Conservation (phyloP, 169 alveolate species). For the Haemoproteus tartakovskyi region DNA sequence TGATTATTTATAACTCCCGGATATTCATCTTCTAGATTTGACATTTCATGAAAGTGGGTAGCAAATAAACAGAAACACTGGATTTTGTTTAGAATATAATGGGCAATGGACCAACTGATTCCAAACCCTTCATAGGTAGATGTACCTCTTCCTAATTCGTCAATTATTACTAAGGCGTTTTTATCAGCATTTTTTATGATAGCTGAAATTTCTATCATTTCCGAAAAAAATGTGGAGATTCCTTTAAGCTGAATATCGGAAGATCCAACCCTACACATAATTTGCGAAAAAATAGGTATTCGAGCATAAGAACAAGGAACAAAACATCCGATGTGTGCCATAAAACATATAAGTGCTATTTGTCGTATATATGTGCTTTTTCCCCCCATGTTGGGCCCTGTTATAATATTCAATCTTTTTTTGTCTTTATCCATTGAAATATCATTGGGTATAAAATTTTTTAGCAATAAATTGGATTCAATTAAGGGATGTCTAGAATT, state of each 20-base stretch:
- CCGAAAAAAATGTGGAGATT: constrained; percentile 95
- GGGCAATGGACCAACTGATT: constrained; percentile 95
- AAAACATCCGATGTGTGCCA: constrained; percentile 93
- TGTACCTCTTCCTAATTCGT: constrained; percentile 98
- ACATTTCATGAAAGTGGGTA: constrained; percentile 97
- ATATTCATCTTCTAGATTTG: constrained; percentile 82
- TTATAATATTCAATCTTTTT: constrained; percentile 89
- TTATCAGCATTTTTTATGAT: constrained; percentile 90
- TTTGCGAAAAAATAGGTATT: constrained; percentile 89
- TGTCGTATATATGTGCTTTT: constrained; percentile 94
- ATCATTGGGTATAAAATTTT: constrained; percentile 87
- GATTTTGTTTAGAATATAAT: constrained; percentile 86
- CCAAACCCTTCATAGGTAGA: constrained; percentile 97
- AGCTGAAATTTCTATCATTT: constrained; percentile 95
- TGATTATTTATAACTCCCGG: constrained; percentile 85
- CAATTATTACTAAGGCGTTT: constrained; percentile 90
- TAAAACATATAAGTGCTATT: constrained; percentile 74
- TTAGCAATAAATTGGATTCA: constrained; percentile 74
- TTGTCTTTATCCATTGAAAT: constrained; percentile 76
- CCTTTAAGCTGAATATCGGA: constrained; percentile 94
- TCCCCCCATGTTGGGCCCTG: constrained; percentile 99
- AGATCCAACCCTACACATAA: constrained; percentile 96
- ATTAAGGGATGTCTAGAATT: constrained; percentile 86
- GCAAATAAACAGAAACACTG: constrained; percentile 95
- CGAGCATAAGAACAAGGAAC: constrained; percentile 92